phyloP scores from a whole-genome alignment of 441 rosid species.

The Croton laevigatus region DNA sequence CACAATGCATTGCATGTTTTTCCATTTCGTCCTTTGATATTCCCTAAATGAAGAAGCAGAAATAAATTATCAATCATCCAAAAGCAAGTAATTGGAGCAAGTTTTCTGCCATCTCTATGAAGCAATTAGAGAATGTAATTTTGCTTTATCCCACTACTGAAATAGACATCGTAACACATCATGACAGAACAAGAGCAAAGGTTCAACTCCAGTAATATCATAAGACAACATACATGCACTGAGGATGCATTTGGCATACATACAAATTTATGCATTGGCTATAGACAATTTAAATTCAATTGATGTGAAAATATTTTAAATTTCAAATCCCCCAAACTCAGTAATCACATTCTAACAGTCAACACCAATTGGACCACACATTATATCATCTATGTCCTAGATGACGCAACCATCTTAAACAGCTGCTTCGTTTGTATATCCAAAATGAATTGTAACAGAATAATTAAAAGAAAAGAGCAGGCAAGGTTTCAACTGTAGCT shows the following conservation, averaged over 20 bases:
- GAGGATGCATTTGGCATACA: not conserved
- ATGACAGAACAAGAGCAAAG: not conserved
- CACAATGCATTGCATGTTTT: slow-evolving; percentile 13
- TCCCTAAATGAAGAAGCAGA: slow-evolving; percentile 24
- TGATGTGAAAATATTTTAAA: not conserved
- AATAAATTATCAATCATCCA: slow-evolving; percentile 14
- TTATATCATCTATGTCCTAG: not conserved
- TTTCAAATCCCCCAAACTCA: slow-evolving; percentile 3
- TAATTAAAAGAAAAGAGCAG: not conserved
- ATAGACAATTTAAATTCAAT: not conserved
- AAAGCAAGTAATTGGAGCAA: not conserved
- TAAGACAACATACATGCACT: not conserved
- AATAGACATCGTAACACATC: not conserved
- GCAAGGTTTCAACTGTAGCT: not conserved
- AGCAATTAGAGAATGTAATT: not conserved
- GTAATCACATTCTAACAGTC: not conserved
- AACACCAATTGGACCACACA: not conserved
- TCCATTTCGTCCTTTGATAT: slow-evolving; percentile 24
- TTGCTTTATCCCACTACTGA: not conserved
- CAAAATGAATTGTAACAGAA: not conserved
- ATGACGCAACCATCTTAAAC: not conserved
- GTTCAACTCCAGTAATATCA: not conserved
- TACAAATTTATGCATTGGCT: slow-evolving; percentile 10
- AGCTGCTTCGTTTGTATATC: not conserved
- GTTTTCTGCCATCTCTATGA: not conserved